Evolutionary conservation across 2,329 filamentous ascomycete genomes (phyloP).

Genomic region (Colletotrichum sojae): DNA sequence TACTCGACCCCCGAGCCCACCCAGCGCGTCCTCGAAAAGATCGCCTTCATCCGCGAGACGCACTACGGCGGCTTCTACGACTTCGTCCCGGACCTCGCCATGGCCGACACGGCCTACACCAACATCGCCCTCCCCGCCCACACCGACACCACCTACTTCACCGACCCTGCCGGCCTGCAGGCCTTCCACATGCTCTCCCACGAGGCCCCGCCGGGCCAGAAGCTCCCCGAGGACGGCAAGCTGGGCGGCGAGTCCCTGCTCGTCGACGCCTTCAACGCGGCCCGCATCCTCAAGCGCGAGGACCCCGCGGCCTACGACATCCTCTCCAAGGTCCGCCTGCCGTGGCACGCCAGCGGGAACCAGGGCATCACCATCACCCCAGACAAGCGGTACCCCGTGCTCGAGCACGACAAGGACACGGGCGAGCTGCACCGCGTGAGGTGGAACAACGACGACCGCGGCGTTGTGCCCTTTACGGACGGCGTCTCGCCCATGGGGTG

Average conservation of each 20-base stretch:
- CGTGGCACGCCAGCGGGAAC: constrained; percentile 92
- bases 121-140: constrained; percentile 86
- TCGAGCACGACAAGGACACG: constrained; percentile 68
- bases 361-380: constrained; percentile 85
- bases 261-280: constrained; percentile 88
- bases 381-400: constrained; percentile 77
- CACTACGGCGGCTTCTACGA: constrained; percentile 89
- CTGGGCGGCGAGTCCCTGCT: constrained; percentile 84
- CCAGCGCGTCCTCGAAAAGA: constrained; percentile 80
- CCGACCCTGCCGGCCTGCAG: constrained; percentile 90
- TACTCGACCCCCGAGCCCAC: constrained; percentile 77
- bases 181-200: constrained; percentile 93
- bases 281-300: constrained; percentile 68
- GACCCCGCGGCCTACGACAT: constrained; percentile 69
- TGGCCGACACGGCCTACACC: constrained; percentile 93
- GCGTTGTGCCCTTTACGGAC: constrained; percentile 71
- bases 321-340: constrained; percentile 71
- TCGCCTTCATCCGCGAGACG: constrained; percentile 89
- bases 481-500: constrained; percentile 70
- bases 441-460: constrained; percentile 95
- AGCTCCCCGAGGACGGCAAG: constrained; percentile 38
- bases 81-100: constrained; percentile 89
- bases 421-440: constrained; percentile 72
- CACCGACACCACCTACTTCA: constrained; percentile 97
- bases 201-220: constrained; percentile 64